Evolutionary conservation across 2,329 filamentous ascomycete genomes (phyloP), one percentile per base, ranked within the genome.

Genomic region (Amphichorda felina): DNA sequence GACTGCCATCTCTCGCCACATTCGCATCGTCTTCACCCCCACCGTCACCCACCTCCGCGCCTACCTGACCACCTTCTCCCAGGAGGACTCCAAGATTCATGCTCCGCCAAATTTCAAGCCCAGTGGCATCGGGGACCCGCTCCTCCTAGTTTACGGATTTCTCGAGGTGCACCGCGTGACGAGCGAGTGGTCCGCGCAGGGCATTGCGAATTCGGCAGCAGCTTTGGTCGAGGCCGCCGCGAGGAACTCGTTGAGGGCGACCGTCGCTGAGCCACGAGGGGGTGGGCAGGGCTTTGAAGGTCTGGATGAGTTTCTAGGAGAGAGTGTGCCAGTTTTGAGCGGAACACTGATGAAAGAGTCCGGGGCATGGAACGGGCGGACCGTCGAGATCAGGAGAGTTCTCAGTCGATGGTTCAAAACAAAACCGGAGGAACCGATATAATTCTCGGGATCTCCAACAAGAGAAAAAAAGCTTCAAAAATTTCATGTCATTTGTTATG

Each of bases 21-120:
- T 93, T 42, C 74, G 72, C 37, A 56, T 88, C 8, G 61, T 74
- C 25, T 95, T 93, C 57, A 72, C 76, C 37, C 76, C 84, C 0
- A 85, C 81, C 3, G 69, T 91, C 36, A 76, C 82, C 16, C 78
- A 83, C 53, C 70, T 94, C 6, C 79, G 85, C 36, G 84, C 84
- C 25, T 84, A 80, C 48, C 66, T 95, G 14, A 66, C 80, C 29
- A 66, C 73, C 35, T 69, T 74, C 40, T 9, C 29, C 29, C 16
- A 30, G 29, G 14, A 7, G 13, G 9, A 18, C 15, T 13, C 29
- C 14, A 31, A 9, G 37, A 60, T 63, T 1, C 40, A 55, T 0
- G 39, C 58, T 3, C 66, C 66, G 2, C 61, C 62, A 10, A 41
- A 41, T 13, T 28, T 42, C 34, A 24, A 11, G 14, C 22, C 13